Base-by-base conservation (phyloP, 331 rosid species). In the Malus hybrid region DNA sequence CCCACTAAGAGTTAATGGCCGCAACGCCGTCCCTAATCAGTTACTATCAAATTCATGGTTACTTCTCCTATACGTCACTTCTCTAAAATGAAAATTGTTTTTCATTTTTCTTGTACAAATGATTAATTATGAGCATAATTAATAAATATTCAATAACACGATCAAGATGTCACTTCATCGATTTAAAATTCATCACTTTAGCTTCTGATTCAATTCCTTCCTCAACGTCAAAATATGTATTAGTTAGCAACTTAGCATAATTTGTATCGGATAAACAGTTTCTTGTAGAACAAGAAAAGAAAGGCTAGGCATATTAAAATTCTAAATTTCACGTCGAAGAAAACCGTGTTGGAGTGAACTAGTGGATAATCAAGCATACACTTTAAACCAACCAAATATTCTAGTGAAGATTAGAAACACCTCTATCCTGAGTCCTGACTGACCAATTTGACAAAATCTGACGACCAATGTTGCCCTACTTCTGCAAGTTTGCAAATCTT, bases 191-290 rank as follows among this genome's bases (percentile, higher is more conserved):
- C 75, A 27, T 71, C 65, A 11, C 65, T 31, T 50, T 70, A 28
- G 62, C 24, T 29, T 70, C 64, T 70, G 8, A n/a, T 71, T 71
- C 75, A 71, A 55, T 56, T 71, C 52, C 75, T 78, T 77, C 64
- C 65, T 70, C 70, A 48, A 28, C 8, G 36, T 20, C n/a, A 31
- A 22, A 48, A 10, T 46, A 59, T 57, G 59, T 44, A 61, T 42
- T 67, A 55, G 56, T 22, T 66, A 56, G 67, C 46, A 31, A 42
- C 48, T 42, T 42, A 42, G 48, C 48, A 42, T 19, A 71, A 7
- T 7, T 59, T 72, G 42, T 36, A 10, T 34, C 52, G 31, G 8
- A n/a, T 67, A 6, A 36, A 67, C 12, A 46, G 48, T 42, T 44
- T 29, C 70, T 65, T 74, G n/a, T 32, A 1, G 7, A 31, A 28